Evolutionary conservation across 2,329 filamentous ascomycete genomes (phyloP).

Genomic region (Biscogniauxia sp.): DNA sequence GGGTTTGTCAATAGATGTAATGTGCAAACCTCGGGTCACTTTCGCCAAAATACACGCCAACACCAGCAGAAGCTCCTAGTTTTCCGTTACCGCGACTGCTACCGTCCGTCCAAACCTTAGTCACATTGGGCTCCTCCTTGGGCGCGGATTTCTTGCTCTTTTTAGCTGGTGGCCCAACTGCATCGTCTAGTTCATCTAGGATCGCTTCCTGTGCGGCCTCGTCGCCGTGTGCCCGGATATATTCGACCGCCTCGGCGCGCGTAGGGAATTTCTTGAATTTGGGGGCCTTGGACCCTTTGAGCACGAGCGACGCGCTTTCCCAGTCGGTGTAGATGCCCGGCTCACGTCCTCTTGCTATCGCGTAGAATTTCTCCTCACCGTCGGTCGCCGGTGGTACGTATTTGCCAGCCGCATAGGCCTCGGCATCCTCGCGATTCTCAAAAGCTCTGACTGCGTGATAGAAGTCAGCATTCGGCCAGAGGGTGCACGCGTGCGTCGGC

Average conservation of each 20-base stretch:
- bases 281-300: constrained; percentile 68
- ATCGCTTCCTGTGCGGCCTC: constrained; percentile 42
- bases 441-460: constrained; percentile 74
- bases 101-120: constrained; percentile 61
- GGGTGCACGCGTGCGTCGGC: background rate
- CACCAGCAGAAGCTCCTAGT: constrained; percentile 52
- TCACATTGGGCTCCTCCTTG: constrained; percentile 30
- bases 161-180: constrained; percentile 34
- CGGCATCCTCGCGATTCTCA: constrained; percentile 68
- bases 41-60: constrained; percentile 63
- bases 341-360: constrained; percentile 55
- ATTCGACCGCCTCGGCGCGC: constrained; percentile 72
- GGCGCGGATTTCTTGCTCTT: constrained; percentile 29
- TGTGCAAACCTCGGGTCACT: constrained; percentile 50
- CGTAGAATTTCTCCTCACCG: constrained; percentile 54
- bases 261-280: constrained; percentile 70
- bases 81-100: constrained; percentile 59
- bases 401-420: constrained; percentile 68
- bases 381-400: constrained; percentile 39
- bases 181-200: constrained; percentile 41
- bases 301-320: constrained; percentile 69
- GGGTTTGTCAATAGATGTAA: constrained; percentile 5
- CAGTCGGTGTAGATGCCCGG: constrained; percentile 64
- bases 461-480: constrained; percentile 8
- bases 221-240: constrained; percentile 56